Conservation (phyloP, 305 asterid species). For the Fraxinus angustifolia region DNA sequence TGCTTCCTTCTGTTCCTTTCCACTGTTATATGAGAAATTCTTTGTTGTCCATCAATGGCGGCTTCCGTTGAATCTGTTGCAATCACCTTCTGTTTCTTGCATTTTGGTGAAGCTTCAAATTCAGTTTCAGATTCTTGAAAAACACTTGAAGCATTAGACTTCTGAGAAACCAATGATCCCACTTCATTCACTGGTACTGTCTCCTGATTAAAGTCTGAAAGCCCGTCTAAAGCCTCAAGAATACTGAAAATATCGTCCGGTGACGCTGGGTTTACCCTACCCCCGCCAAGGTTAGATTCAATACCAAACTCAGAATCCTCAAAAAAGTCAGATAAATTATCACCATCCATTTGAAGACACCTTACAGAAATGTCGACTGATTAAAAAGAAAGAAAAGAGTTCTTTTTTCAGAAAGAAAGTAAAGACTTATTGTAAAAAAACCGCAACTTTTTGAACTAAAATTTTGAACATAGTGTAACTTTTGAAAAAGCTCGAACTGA, state of each 20-base stretch:
- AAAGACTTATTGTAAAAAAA: not conserved
- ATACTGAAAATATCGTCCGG: not conserved
- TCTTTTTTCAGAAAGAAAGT: not conserved
- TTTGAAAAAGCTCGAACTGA: not conserved
- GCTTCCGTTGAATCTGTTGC: not conserved
- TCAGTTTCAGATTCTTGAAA: constrained; percentile 45
- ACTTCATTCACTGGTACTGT: not conserved
- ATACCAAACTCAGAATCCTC: not conserved
- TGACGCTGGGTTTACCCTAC: not conserved
- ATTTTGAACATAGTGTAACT: not conserved
- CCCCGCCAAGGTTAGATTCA: not conserved
- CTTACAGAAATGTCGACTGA: not conserved
- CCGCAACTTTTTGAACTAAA: not conserved
- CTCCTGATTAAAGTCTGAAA: not conserved
- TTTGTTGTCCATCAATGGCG: constrained; percentile 36
- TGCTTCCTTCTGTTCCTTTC: constrained; percentile 84
- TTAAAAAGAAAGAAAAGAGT: not conserved
- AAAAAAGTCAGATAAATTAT: not conserved
- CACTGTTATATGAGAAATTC: constrained; percentile 62
- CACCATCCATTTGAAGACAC: not conserved
- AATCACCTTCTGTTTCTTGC: constrained; percentile 50
- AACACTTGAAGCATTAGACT: constrained; percentile 31
- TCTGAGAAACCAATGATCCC: constrained; percentile 19
- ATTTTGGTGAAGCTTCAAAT: constrained; percentile 29
- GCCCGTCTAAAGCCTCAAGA: not conserved